A percentile compares a stretch with the other conserved stretches of the same genome.
phyloP scores from a whole-genome alignment of 495 filamentous ascomycete genomes.

The Hypoxylon intermedium region DNA sequence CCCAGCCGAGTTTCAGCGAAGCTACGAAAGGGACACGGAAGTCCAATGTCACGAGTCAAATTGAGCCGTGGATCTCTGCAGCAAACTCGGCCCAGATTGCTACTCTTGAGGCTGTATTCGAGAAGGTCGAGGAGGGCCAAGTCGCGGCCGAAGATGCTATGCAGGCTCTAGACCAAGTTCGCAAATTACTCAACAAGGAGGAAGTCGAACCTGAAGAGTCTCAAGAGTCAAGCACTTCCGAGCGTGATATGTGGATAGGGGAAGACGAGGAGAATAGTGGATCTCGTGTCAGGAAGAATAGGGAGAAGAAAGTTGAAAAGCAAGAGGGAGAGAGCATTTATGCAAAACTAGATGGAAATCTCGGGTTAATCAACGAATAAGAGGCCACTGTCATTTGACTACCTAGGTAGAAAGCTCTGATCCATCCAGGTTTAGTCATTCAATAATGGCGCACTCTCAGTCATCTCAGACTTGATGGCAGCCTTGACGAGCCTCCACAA shows the following conservation, averaged over 20 bases:
- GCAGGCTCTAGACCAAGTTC: slow-evolving; percentile 47
- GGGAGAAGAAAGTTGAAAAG: slow-evolving; percentile 34
- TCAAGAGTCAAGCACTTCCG: slow-evolving; percentile 24
- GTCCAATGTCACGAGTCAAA: slow-evolving; percentile 46
- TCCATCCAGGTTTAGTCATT: not conserved
- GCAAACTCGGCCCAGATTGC: slow-evolving; percentile 57
- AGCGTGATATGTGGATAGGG: slow-evolving; percentile 47
- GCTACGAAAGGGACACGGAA: slow-evolving; percentile 36
- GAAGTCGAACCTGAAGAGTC: slow-evolving; percentile 7
- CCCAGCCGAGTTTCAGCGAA: slow-evolving; percentile 32
- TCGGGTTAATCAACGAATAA: slow-evolving; percentile 50
- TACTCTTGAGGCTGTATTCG: slow-evolving; percentile 55
- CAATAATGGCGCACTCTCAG: too few species aligned
- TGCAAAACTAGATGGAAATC: slow-evolving; percentile 53
- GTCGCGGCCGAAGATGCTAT: slow-evolving; percentile 53
- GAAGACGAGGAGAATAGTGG: slow-evolving; percentile 39
- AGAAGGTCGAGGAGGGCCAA: slow-evolving; percentile 57
- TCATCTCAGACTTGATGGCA: not conserved
- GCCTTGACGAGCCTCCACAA: not conserved
- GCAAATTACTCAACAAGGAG: slow-evolving; percentile 45
- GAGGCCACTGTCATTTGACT: slow-evolving; percentile 2
- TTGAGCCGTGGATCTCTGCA: slow-evolving; percentile 59
- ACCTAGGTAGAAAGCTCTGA: not conserved
- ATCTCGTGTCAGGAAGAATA: slow-evolving; percentile 37
- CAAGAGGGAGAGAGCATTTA: slow-evolving; percentile 45